Base-by-base conservation (phyloP, 768 basidiomycete genomes). In the Tulasnella sp. region DNA sequence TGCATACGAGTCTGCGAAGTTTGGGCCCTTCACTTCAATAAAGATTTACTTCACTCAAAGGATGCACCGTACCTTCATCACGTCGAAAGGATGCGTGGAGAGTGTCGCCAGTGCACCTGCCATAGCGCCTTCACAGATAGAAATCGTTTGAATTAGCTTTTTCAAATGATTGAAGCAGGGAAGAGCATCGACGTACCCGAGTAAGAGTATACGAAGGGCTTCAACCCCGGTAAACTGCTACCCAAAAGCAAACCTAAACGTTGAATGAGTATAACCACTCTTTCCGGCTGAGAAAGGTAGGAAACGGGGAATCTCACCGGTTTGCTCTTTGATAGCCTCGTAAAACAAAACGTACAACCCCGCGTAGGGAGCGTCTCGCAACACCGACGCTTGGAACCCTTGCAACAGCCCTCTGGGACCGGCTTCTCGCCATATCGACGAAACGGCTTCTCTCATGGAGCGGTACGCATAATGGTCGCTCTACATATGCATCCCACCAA, bases 361-460 rank as follows among this genome's bases (percentile, higher is more conserved):
- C 1, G 95, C 94, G 76, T 95, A 94, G 0, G 95, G 95, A 14
- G 94, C 95, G 79, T 98, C 95, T 63, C 95, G 86, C n/a, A 95
- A 83, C 1, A 94, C 91, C 1, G 94, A 93, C 0, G 94, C 92
- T 29, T 90, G 76, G 77, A 94, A 90, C 0, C 95, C 95, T 63
- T 92, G 89, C 77, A 95, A 87, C 35, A 95, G 82, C 75, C 93
- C 94, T 29, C 87, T 85, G 4, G 91, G 87, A 2, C 95, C 94
- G 77, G 84, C 42, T 59, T 44, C 84, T n/a, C 86, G 88, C 2
- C 83, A 79, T 41, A 93, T 84, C 9, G 87, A 84, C 5, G 81
- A 62, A 41, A 93, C 78, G 0, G 89, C 91, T 41, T 84, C 82
- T 5, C 83, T 77, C 42, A 94, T 78, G 75, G 85, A 88, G 66